phyloP scores from a whole-genome alignment of 352 stramenopile species.

The Discostella stelligera region DNA sequence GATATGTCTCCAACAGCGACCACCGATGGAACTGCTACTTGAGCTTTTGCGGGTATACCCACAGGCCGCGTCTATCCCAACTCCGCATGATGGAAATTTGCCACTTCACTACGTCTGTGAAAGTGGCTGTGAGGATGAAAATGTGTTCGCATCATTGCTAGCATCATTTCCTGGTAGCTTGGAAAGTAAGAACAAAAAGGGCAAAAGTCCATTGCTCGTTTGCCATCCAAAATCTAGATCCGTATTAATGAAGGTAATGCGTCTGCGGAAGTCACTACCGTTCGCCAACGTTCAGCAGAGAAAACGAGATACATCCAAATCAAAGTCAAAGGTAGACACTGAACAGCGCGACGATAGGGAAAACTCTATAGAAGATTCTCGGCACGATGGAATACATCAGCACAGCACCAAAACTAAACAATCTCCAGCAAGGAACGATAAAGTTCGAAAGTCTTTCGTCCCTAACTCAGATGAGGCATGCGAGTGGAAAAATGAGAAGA shows the following conservation, averaged over 20 bases:
- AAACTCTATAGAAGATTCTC: slow-evolving; percentile 9
- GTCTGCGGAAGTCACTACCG: slow-evolving; percentile 31
- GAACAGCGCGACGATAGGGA: slow-evolving; percentile 27
- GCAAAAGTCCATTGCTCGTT: slow-evolving; percentile 49
- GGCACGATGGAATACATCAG: not conserved
- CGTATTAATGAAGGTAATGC: slow-evolving; percentile 50
- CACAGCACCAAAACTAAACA: slow-evolving; percentile 14
- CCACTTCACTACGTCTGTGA: slow-evolving; percentile 60
- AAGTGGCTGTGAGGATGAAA: slow-evolving; percentile 50
- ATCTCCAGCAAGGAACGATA: slow-evolving; percentile 3
- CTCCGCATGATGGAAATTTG: slow-evolving; percentile 58
- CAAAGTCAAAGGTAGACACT: slow-evolving; percentile 15
- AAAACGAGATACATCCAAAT: slow-evolving; percentile 24
- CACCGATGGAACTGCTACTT: slow-evolving; percentile 38
- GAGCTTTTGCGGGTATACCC: slow-evolving; percentile 43
- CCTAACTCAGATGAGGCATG: slow-evolving; percentile 5
- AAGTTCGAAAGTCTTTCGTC: slow-evolving; percentile 1
- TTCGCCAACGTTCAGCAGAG: slow-evolving; percentile 24
- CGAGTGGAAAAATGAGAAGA: slow-evolving; percentile 8
- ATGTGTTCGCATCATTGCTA: slow-evolving; percentile 44
- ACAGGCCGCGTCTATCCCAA: slow-evolving; percentile 36
- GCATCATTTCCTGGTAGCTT: slow-evolving; percentile 37
- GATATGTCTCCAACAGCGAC: slow-evolving; percentile 53
- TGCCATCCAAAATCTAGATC: slow-evolving; percentile 51
- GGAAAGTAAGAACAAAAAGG: slow-evolving; percentile 43